Evolutionary conservation across 2,329 filamentous ascomycete genomes (phyloP).

Genomic region (Helotiales sp.): DNA sequence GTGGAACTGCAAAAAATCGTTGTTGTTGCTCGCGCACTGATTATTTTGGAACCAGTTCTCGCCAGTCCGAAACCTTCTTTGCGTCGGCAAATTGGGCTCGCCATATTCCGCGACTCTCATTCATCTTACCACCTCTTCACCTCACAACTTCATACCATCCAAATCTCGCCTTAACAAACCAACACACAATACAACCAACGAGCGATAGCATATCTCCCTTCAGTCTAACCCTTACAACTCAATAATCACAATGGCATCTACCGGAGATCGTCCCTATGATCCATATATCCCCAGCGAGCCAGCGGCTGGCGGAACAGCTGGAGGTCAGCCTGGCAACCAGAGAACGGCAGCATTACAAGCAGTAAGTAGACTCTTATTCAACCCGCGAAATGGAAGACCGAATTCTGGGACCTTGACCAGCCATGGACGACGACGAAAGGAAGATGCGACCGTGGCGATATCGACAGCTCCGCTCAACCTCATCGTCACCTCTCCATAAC

Average conservation of each 20-base stretch:
- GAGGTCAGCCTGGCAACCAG: conserved; percentile 48
- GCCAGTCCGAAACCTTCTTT: no score
- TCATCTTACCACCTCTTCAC: no score
- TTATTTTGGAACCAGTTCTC: not conserved
- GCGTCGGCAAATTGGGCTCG: no score
- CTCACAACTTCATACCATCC: conserved; percentile 10
- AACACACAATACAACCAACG: conserved; percentile 2
- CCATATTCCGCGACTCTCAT: no score
- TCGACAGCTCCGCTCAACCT: not conserved
- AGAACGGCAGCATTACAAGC: conserved; percentile 77
- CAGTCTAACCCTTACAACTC: not conserved
- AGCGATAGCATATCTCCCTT: conserved; percentile 8
- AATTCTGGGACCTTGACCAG: conserved; percentile 19
- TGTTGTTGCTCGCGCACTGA: not conserved
- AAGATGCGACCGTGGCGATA: not conserved
- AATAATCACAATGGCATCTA: conserved; percentile 30
- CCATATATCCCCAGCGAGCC: conserved; percentile 34
- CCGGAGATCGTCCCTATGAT: conserved; percentile 34
- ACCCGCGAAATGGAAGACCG: conserved; percentile 13
- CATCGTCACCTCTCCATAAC: not conserved
- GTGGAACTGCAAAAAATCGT: not conserved
- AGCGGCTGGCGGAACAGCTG: conserved; percentile 36
- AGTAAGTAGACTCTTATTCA: conserved; percentile 57
- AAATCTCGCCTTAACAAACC: conserved; percentile 2
- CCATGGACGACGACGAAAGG: conserved; percentile 6